These are phyloP conservation scores for Niveomyces coronatus DNA, from an alignment of 2,329 filamentous ascomycete species.

Conservation along the genomic window DNA sequence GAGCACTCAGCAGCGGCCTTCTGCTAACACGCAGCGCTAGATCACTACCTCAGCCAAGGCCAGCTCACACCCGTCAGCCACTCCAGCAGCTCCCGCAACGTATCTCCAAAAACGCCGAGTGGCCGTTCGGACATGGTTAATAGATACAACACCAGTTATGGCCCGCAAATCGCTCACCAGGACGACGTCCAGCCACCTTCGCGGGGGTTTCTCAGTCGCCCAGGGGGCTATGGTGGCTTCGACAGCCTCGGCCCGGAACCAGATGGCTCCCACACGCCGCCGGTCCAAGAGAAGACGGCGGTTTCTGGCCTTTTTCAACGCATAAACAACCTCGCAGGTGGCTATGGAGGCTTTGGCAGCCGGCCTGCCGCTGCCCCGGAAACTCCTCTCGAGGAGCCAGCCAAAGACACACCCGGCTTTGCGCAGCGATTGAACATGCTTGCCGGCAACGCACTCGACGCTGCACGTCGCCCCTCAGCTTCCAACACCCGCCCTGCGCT, in stretches of 20 bases:
- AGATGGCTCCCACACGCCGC: slow-evolving; percentile 32
- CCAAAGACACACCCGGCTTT: slow-evolving; percentile 1
- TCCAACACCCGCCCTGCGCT: slow-evolving; percentile 1
- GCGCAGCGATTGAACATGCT: slow-evolving; percentile 11
- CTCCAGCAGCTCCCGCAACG: slow-evolving; percentile 46
- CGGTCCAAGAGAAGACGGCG: slow-evolving; percentile 19
- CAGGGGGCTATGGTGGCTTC: slow-evolving; percentile 41
- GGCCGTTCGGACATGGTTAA: slow-evolving; percentile 32
- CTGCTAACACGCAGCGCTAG: slow-evolving; percentile 29
- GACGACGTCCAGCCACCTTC: slow-evolving; percentile 30
- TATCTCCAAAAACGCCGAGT: slow-evolving; percentile 52
- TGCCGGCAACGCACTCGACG: slow-evolving; percentile 4
- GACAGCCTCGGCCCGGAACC: slow-evolving; percentile 28
- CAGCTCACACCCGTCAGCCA: slow-evolving; percentile 56
- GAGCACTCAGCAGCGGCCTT: too few relatives aligned
- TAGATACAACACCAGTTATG: slow-evolving; percentile 32
- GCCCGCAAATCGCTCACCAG: slow-evolving; percentile 33
- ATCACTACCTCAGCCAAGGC: slow-evolving; percentile 43
- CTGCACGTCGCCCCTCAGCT: slow-evolving; percentile 2
- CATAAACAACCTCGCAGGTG: slow-evolving; percentile 51
- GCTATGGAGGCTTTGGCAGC: slow-evolving; percentile 7
- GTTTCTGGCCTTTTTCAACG: slow-evolving; percentile 38
- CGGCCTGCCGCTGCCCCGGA: not conserved
- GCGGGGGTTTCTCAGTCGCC: slow-evolving; percentile 25
- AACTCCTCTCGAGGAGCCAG: not conserved